A percentile compares a stretch with the other conserved stretches of the same genome.
Conservation (phyloP, 1,284 basidiomycete genomes). For the Filobasidium uniguttulatum region DNA sequence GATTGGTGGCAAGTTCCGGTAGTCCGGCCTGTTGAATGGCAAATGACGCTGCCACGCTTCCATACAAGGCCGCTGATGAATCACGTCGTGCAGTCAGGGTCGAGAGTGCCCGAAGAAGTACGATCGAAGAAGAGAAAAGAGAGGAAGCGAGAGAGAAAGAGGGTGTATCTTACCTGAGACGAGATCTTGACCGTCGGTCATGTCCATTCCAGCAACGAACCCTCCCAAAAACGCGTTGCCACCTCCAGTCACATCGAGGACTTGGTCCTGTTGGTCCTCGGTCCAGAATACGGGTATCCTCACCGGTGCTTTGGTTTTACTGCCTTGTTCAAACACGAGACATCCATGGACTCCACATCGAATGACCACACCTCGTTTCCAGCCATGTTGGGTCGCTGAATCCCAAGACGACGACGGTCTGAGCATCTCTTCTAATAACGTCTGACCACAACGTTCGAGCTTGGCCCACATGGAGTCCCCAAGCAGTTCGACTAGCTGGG, state of each 20-base stretch:
- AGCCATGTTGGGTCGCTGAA: neutral
- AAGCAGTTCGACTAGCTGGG: neutral
- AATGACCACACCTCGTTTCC: constrained; percentile 24
- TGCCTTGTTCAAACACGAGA: constrained; percentile 14
- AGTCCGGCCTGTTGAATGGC: constrained; percentile 32
- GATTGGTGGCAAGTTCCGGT: constrained; percentile 14
- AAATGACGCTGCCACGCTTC: constrained; percentile 29
- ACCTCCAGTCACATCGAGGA: constrained; percentile 33
- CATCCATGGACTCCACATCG: constrained; percentile 29
- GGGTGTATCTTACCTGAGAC: constrained; percentile 22
- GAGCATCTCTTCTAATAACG: neutral
- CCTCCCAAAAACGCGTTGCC: constrained; percentile 36
- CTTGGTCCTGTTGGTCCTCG: constrained; percentile 13
- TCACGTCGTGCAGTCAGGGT: no score
- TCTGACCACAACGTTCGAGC: neutral
- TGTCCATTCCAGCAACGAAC: constrained; percentile 25
- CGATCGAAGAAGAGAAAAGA: neutral
- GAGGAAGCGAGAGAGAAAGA: neutral
- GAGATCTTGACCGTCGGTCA: constrained; percentile 19
- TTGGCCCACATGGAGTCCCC: neutral
- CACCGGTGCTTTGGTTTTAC: constrained; percentile 21
- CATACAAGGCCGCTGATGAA: constrained; percentile 32
- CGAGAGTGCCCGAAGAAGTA: no score
- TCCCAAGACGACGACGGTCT: neutral
- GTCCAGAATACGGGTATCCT: constrained; percentile 26